Conservation (phyloP, 805 yeast genomes). For the Wickerhamomyces xylosicus region DNA sequence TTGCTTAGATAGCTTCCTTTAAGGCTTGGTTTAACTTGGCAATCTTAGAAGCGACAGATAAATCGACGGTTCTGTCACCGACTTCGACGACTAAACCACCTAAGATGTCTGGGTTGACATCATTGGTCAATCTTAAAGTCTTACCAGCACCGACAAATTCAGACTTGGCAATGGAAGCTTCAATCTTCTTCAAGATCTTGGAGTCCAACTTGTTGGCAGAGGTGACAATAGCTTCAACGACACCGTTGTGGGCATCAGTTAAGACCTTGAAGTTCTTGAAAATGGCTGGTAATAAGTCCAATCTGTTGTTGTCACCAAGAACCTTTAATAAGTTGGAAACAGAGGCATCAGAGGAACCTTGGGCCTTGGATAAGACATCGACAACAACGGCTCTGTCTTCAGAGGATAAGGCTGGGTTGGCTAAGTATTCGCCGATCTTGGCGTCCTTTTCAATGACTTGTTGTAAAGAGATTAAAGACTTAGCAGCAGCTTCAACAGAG, state of each 20-base stretch:
- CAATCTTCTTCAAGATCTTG: conserved; percentile 67
- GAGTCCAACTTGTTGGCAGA: conserved; percentile 80
- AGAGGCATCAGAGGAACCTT: conserved; percentile 50
- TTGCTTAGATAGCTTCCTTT: conserved; percentile 68
- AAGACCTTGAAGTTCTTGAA: conserved; percentile 64
- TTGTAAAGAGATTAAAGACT: conserved; percentile 51
- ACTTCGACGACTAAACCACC: conserved; percentile 96
- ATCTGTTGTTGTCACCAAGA: conserved; percentile 91
- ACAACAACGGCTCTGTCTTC: conserved; percentile 68
- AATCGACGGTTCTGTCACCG: conserved; percentile 94
- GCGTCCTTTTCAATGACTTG: conserved; percentile 49
- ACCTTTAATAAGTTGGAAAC: conserved; percentile 74
- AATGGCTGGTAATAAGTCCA: conserved; percentile 55
- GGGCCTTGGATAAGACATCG: conserved; percentile 36
- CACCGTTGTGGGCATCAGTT: conserved; percentile 83
- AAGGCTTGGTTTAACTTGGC: conserved; percentile 83
- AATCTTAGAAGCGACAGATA: conserved; percentile 77
- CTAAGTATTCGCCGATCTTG: conserved; percentile 49
- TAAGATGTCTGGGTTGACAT: conserved; percentile 79
- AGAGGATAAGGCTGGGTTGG: conserved; percentile 76
- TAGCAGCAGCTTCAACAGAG: conserved; percentile 58
- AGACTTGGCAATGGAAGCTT: conserved; percentile 68
- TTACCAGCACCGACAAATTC: conserved; percentile 77
- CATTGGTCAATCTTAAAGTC: conserved; percentile 75
- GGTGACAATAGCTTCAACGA: conserved; percentile 88